These are phyloP conservation scores for Exophiala oligosperma DNA, from an alignment of 2,329 filamentous ascomycete species.

Conservation along the genomic window DNA sequence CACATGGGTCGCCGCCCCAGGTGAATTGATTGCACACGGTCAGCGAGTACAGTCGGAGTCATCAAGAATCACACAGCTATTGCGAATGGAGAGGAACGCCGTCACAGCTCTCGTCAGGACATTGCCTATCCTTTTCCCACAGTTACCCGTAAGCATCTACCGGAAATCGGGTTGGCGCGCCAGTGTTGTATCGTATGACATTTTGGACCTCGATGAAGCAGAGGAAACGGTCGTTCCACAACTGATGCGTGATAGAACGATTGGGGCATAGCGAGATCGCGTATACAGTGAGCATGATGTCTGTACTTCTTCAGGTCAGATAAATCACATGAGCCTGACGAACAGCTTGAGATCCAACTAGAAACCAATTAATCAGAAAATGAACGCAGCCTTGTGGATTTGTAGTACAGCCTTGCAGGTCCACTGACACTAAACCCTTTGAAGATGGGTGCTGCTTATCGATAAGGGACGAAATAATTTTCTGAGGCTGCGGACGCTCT, in stretches of 20 bases:
- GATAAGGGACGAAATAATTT: slow-evolving; percentile 9
- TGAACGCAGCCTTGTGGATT: background rate
- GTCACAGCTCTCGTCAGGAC: background rate
- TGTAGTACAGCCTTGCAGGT: background rate
- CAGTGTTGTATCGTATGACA: background rate
- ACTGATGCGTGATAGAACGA: background rate
- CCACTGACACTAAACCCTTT: background rate
- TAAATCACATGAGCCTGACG: background rate
- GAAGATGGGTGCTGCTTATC: background rate
- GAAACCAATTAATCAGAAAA: background rate
- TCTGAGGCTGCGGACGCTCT: background rate
- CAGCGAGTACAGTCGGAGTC: background rate
- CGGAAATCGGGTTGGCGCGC: background rate
- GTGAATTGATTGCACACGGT: background rate
- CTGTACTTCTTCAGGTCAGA: too few relatives aligned
- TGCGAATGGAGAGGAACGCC: background rate
- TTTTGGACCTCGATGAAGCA: background rate
- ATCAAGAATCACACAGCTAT: background rate
- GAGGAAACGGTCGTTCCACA: background rate
- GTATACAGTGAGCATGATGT: too few relatives aligned
- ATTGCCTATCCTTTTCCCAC: slow-evolving; percentile 1
- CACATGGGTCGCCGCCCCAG: background rate
- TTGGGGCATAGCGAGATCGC: background rate
- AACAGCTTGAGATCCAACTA: background rate
- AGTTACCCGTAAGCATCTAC: background rate